These are phyloP conservation scores for Helminthosporium solani DNA, from an alignment of 2,329 filamentous ascomycete species.

Conservation along the genomic window DNA sequence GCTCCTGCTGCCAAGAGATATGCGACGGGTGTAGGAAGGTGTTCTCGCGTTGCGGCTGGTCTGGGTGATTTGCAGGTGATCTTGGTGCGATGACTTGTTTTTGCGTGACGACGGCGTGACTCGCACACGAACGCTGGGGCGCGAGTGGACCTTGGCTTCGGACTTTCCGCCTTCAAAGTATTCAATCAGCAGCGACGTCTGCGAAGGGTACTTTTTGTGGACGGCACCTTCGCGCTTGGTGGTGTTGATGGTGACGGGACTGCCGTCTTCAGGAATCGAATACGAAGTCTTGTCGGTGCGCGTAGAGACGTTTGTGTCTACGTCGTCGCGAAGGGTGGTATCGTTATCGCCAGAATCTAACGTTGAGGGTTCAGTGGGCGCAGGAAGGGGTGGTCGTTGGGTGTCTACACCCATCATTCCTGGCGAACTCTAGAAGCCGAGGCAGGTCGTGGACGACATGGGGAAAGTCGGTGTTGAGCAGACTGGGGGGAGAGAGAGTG, in stretches of 20 bases:
- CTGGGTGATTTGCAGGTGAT: constrained; percentile 85
- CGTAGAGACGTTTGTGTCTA: constrained; percentile 68
- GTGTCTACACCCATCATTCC: constrained; percentile 48
- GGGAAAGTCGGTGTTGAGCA: constrained; percentile 19
- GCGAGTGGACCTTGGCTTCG: constrained; percentile 61
- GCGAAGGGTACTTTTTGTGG: constrained; percentile 62
- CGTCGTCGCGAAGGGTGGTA: constrained; percentile 49
- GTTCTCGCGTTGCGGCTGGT: constrained; percentile 68
- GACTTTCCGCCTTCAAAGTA: constrained; percentile 85
- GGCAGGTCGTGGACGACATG: constrained; percentile 32
- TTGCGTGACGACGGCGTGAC: constrained; percentile 70
- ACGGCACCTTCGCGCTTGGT: constrained; percentile 61
- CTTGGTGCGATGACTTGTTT: constrained; percentile 55
- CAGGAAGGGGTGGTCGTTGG: constrained; percentile 66
- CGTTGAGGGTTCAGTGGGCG: constrained; percentile 72
- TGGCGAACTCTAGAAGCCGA: constrained; percentile 32
- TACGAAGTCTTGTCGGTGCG: constrained; percentile 71
- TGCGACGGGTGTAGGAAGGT: constrained; percentile 67
- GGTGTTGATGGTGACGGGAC: constrained; percentile 88
- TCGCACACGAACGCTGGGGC: constrained; percentile 78
- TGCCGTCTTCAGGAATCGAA: constrained; percentile 82
- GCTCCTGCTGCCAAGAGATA: constrained; percentile 58
- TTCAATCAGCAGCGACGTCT: constrained; percentile 90
- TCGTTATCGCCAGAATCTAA: constrained; percentile 60
- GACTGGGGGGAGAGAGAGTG: constrained; percentile 8